These are phyloP conservation scores for Pleurotus citrinopileatus DNA, from an alignment of 768 basidiomycete genomes.

Conservation along the genomic window DNA sequence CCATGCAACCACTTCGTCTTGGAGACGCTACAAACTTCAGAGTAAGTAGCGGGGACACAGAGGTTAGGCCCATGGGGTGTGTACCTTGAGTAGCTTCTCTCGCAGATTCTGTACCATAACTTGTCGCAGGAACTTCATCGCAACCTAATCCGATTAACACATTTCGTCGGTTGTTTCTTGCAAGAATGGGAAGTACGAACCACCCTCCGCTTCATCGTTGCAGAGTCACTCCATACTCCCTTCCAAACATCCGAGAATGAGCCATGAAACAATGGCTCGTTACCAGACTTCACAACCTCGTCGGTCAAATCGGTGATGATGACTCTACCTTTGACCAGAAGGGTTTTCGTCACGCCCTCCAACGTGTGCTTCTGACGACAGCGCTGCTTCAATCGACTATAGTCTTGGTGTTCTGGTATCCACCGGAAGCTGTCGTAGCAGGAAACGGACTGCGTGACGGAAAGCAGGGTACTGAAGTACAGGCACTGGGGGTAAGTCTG, in stretches of 20 bases:
- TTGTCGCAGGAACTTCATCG: conserved; percentile 54
- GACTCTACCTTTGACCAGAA: conserved; percentile 47
- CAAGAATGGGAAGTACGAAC: conserved; percentile 21
- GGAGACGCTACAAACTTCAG: conserved; percentile 43
- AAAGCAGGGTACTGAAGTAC: conserved; percentile 52
- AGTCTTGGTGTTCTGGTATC: conserved; percentile 52
- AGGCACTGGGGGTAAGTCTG: conserved; percentile 48
- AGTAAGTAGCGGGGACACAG: neutral
- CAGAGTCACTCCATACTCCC: conserved; percentile 48
- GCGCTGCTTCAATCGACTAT: conserved; percentile 51
- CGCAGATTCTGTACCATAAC: conserved; percentile 48
- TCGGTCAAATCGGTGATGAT: conserved; percentile 55
- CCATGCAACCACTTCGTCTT: conserved; percentile 57
- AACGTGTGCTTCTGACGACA: conserved; percentile 55
- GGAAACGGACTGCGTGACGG: conserved; percentile 48
- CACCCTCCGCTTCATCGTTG: conserved; percentile 32
- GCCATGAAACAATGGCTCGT: conserved; percentile 48
- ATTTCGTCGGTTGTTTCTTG: neutral
- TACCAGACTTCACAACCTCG: conserved; percentile 44
- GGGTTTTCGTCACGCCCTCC: conserved; percentile 53
- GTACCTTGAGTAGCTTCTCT: conserved; percentile 51
- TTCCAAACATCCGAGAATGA: conserved; percentile 64
- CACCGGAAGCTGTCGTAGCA: conserved; percentile 59
- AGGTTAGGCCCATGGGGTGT: neutral
- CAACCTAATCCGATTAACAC: conserved; percentile 41